Evolutionary conservation across 331 rosid species (phyloP), one percentile per base, ranked within the genome.

Genomic region (Malus hybrid): DNA sequence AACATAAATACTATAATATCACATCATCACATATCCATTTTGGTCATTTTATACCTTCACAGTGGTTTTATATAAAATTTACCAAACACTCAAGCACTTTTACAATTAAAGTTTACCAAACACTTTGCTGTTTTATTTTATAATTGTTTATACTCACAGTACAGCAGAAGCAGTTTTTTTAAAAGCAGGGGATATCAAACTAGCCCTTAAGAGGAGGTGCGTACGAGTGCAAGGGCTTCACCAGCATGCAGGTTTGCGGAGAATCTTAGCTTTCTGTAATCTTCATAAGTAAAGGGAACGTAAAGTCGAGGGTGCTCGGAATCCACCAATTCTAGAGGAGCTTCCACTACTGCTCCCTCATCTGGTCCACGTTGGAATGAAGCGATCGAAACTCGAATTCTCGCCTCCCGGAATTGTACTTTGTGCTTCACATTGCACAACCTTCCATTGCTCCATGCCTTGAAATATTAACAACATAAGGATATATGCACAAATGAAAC

Each of bases 381-480:
- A 39, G 87, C 96, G 18, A 90, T 85, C 7, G 93, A 88, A 15
- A 82, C 18, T 18, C 89, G 85, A 10, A 34, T 66, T 6, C 20
- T 33, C 4, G 84, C 89, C 78, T 88, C 86, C 46, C 74, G 76
- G 87, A 93, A 88, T 73, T 81, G 77, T 0, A 90, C 96, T 39
- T 86, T 74, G 34, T 86, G 96, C 89, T 62, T 83, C 80, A 86
- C 79, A 70, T 77, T 84, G 82, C 68, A 63, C 71, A 88, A 75
- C 74, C 85, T 88, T 57, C 93, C 93, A 61, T 88, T 90, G 83
- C 93, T 90, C 93, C 96, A 87, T 46, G 75, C 87, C 91, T 87
- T n/a, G 0, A 29, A 52, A 36, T 44, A 70, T 29, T 10, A 72
- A 12, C 13, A 46, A 22, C 10, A 28, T 2, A 28, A 42, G 11